Percentiles rank a stretch among this genome's conserved stretches.
Evolutionary conservation across 2,329 filamentous ascomycete genomes (phyloP).

Genomic region (Chalara sp.): DNA sequence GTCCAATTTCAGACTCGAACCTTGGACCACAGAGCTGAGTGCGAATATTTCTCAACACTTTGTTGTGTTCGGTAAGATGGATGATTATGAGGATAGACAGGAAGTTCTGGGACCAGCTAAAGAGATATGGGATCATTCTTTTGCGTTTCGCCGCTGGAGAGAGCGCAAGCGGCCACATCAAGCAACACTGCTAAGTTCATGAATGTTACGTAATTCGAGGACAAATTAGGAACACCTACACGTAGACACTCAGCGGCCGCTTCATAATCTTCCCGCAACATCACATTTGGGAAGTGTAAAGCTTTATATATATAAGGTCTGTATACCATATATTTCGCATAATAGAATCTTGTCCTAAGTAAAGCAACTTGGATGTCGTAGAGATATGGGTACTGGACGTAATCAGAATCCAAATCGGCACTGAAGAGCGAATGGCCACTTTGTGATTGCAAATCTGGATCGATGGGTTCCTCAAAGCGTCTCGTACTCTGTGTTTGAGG

Average conservation of each 20-base stretch:
- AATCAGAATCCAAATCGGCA: constrained; percentile 36
- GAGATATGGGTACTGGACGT: constrained; percentile 41
- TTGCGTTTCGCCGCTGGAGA: constrained; percentile 52
- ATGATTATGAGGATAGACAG: constrained; percentile 51
- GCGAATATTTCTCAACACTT: constrained; percentile 42
- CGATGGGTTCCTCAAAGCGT: constrained; percentile 16
- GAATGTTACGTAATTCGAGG: not conserved
- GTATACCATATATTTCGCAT: constrained; percentile 50
- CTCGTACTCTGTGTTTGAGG: constrained; percentile 21
- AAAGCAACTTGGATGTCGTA: constrained; percentile 50
- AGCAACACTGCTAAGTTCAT: constrained; percentile 34
- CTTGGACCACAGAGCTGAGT: constrained; percentile 38
- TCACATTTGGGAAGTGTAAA: constrained; percentile 46
- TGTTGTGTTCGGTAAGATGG: constrained; percentile 45
- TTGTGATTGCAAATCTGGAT: constrained; percentile 14
- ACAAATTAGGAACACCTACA: constrained; percentile 11
- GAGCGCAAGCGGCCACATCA: constrained; percentile 56
- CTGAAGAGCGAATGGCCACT: constrained; percentile 36
- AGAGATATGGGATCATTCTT: constrained; percentile 49
- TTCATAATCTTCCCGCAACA: constrained; percentile 46
- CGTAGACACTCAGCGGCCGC: constrained; percentile 48
- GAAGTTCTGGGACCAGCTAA: constrained; percentile 57
- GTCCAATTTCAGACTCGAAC: constrained; percentile 43
- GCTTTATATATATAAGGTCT: constrained; percentile 54
- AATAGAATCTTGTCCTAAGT: constrained; percentile 51